Base-by-base conservation (phyloP, 164 flowering plant genomes). In the Tetracentron sinense region DNA sequence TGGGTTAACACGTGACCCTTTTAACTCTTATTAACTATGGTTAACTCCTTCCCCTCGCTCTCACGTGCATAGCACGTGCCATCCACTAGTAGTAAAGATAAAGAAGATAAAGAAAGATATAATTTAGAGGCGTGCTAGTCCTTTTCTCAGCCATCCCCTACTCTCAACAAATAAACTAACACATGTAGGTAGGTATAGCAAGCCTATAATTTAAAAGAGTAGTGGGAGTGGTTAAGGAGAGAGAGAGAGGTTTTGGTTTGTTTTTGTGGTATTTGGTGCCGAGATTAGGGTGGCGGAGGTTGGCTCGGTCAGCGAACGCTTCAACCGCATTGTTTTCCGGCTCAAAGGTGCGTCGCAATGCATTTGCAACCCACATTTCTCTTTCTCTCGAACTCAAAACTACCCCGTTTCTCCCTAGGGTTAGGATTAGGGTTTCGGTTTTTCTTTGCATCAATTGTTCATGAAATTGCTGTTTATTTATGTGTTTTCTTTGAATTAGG, bases 371-470 rank as follows among this genome's bases (percentile, higher is more conserved):
- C 44, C 47, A 50, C 58, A 30, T 62, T 62, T 70, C 62, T 61
- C 54, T 65, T 58, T 62, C 53, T 52, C 69, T 35, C 52, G 31
- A 1, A 20, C 67, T 58, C 21, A 28, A 4, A 6, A 5, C 6
- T 30, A 7, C 17, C 49, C 65, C 58, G 28, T 68, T 42, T 58
- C 61, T 58, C 46, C 60, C 63, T 35, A 85, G 84, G 83, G 85
- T 85, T 50, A 85, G 84, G 83, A 84, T 85, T 50, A 61, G 42
- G 58, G 42, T 56, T 44, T 54, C 7, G 19, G 14, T 42, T 11
- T 54, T 58, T 51, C 48, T 54, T 21, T 61, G 64, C 42, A 33
- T 54, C 28, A 2, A 28, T n/a, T 56, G 44, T 8, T 23, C 19
- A 35, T 33, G 58, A 47, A 38, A n/a, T 64, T 29, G 30, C 26